Evolutionary conservation across 2,329 filamentous ascomycete species (phyloP).

Genomic region (Colletotrichum destructivum): DNA sequence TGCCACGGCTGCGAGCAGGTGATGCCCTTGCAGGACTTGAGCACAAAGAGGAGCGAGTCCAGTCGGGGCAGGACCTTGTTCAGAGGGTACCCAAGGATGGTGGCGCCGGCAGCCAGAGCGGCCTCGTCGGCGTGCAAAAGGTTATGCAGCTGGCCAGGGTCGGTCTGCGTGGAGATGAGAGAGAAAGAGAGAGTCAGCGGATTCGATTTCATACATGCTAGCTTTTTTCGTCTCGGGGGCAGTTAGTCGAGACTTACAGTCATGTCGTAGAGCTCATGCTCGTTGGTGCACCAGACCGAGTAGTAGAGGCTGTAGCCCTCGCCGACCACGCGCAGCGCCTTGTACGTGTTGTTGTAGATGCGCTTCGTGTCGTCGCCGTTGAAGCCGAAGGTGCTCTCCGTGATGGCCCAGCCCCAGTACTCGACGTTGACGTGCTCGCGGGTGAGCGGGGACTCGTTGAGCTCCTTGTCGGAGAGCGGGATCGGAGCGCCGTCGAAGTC

Average conservation of each 20-base stretch:
- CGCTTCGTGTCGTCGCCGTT: constrained; percentile 45
- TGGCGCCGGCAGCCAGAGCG: constrained; percentile 17
- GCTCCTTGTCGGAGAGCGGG: constrained; percentile 49
- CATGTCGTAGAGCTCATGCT: constrained; percentile 66
- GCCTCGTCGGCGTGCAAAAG: constrained; percentile 45
- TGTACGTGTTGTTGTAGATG: constrained; percentile 67
- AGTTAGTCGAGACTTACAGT: constrained; percentile 54
- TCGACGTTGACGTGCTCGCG: constrained; percentile 68
- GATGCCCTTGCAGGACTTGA: constrained; percentile 71
- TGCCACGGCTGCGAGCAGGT: constrained; percentile 70
- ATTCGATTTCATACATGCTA: too few relatives aligned
- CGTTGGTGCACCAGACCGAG: constrained; percentile 68
- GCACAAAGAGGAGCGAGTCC: constrained; percentile 70
- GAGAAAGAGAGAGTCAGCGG: too few relatives aligned
- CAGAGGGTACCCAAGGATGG: constrained; percentile 53
- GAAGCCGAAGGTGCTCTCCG: constrained; percentile 48
- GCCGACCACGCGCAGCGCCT: constrained; percentile 63
- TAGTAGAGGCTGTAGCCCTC: constrained; percentile 69
- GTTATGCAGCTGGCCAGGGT: constrained; percentile 62
- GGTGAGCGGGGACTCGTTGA: constrained; percentile 41
- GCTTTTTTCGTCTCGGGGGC: too few relatives aligned
- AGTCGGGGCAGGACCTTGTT: constrained; percentile 65
- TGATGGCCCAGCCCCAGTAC: constrained; percentile 63
- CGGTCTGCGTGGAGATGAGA: constrained; percentile 54
- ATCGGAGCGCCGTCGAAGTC: constrained; percentile 69